Base-by-base conservation (phyloP, 1,139 yeast species). In the Meyerozyma sp. region DNA sequence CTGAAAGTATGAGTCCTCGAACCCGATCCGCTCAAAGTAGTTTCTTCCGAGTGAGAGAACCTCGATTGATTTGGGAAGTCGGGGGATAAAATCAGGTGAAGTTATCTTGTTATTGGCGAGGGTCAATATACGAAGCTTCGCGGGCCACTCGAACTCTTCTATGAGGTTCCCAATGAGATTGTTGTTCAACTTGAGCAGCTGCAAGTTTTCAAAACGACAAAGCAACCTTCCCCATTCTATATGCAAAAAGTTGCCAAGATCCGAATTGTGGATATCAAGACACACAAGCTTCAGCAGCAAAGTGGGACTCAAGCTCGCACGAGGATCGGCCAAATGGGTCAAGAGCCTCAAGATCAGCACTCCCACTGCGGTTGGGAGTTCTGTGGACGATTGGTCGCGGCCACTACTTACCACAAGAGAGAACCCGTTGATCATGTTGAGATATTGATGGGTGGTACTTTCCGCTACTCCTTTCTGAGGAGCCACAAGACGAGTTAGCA, bases 131-230 rank as follows among this genome's bases (percentile, higher is more conserved):
- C 47, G 50, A 21, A 71, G 55, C 2, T 29, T 34, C 0, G 61
- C 53, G 1, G 76, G 76, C 57, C 69, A 65, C 40, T 51, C 62
- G 43, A 68, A 47, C 2, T 59, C 43, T 43, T 68, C 73, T n/a
- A 41, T 36, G 30, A 38, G 44, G 13, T 45, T 48, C 9, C 54
- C 51, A 32, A 68, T 54, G 40, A 58, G 43, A 47, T 68, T 65
- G 39, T 65, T 61, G 13, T 61, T 51, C 25, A 70, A 51, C 42
- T 66, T 58, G 29, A 71, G 55, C 10, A 37, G 43, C 14, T 48
- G 41, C 13, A 67, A 44, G 39, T 56, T 56, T 4, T 45, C 44
- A 40, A 69, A 67, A 23, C 59, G 52, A 10, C 47, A 44, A 34
- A 71, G 59, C 8, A 70, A 50, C 40, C 56, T 57, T 26, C 65